Percentiles rank a stretch among this genome's conserved stretches.
These are phyloP conservation scores for Westerdykella sp. DNA, from an alignment of 2,329 filamentous ascomycete genomes.

Conservation along the genomic window DNA sequence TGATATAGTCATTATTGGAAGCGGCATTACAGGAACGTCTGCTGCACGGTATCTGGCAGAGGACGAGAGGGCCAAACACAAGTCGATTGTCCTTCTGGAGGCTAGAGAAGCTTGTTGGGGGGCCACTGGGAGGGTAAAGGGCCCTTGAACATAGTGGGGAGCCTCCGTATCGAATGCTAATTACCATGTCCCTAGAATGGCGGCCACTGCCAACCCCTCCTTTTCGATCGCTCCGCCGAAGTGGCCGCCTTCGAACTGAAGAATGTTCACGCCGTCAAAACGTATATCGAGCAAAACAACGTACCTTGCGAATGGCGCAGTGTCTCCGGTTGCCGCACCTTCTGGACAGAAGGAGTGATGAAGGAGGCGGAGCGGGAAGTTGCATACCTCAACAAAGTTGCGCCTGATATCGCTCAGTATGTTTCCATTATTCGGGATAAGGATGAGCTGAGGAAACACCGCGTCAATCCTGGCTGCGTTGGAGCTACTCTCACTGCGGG, in stretches of 20 bases:
- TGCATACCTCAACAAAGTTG: conserved; percentile 42
- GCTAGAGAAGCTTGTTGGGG: conserved; percentile 76
- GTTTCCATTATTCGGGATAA: conserved; percentile 38
- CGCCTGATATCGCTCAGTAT: conserved; percentile 51
- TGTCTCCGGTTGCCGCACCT: conserved; percentile 58
- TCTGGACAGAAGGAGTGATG: conserved; percentile 54
- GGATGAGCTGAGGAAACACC: conserved; percentile 46
- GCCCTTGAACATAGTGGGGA: conserved; percentile 8
- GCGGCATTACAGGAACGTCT: conserved; percentile 70
- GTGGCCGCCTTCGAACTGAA: conserved; percentile 66
- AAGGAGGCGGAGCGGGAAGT: conserved; percentile 48
- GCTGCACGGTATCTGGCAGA: conserved; percentile 57
- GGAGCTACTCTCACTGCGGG: conserved; percentile 60
- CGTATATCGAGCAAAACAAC: conserved; percentile 50
- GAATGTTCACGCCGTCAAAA: conserved; percentile 57
- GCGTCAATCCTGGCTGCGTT: conserved; percentile 43
- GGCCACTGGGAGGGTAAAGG: conserved; percentile 67
- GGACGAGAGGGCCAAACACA: conserved; percentile 39
- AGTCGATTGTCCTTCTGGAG: conserved; percentile 65
- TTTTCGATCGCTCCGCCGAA: conserved; percentile 56
- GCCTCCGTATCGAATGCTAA: not conserved
- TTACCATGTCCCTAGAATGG: conserved; percentile 38
- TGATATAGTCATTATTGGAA: conserved; percentile 67
- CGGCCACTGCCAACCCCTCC: conserved; percentile 65
- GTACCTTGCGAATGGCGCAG: conserved; percentile 66